Evolutionary conservation across 805 yeast species (phyloP).

Genomic region (Isabelozyma heimii): DNA sequence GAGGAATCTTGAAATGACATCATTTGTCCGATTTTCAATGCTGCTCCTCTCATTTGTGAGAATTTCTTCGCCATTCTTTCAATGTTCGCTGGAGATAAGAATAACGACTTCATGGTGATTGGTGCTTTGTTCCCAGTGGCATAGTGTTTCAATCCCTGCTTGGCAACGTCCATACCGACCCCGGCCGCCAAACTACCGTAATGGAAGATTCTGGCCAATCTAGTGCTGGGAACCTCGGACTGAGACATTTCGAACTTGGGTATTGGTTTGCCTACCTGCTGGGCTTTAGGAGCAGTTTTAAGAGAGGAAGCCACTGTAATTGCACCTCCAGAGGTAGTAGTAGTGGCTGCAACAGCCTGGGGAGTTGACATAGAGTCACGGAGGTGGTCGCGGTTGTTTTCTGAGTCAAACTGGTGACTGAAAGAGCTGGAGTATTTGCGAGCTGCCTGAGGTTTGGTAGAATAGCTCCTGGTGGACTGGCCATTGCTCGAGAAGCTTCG

Average conservation of each 20-base stretch:
- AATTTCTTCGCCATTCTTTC: constrained; percentile 86
- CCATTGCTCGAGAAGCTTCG: neutral
- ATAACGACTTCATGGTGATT: constrained; percentile 52
- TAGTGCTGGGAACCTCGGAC: constrained; percentile 80
- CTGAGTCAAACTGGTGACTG: neutral
- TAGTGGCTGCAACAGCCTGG: neutral
- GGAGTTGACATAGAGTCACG: neutral
- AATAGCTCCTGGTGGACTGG: constrained; percentile 9
- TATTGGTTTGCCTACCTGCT: constrained; percentile 21
- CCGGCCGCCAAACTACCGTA: constrained; percentile 92
- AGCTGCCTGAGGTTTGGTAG: constrained; percentile 11
- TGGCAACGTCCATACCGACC: constrained; percentile 79
- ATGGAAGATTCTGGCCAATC: constrained; percentile 87
- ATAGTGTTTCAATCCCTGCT: constrained; percentile 69
- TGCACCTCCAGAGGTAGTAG: neutral
- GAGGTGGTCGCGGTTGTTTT: neutral
- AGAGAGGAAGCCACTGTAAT: neutral
- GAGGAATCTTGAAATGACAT: constrained; percentile 90
- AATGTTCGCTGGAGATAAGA: constrained; percentile 78
- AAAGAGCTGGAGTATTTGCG: neutral
- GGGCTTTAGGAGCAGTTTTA: constrained; percentile 14
- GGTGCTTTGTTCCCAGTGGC: constrained; percentile 48
- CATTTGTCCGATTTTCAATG: constrained; percentile 95
- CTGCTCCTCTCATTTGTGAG: constrained; percentile 98
- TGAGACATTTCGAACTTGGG: constrained; percentile 45